Evolutionary conservation across 345 rosid species (phyloP).

Genomic region (Hypericum perforatum): DNA sequence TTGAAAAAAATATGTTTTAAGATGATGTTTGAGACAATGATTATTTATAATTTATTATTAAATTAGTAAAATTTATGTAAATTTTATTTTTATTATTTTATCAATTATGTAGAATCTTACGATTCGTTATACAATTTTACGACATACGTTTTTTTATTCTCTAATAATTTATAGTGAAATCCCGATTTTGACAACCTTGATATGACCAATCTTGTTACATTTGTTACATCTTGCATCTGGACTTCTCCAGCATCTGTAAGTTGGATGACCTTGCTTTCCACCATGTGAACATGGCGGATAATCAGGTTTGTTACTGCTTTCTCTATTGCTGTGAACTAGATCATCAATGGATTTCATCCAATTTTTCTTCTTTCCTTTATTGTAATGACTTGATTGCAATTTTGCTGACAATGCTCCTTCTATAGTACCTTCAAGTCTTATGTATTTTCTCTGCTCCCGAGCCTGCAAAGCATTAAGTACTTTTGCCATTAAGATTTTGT

Average conservation of each 20-base stretch:
- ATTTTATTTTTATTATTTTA: no score
- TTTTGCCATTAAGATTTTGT: background rate
- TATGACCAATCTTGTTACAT: background rate
- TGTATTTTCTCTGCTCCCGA: background rate
- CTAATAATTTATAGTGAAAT: no score
- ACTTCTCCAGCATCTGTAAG: background rate
- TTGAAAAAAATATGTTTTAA: no score
- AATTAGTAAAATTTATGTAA: no score
- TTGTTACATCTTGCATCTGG: background rate
- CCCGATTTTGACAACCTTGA: no score
- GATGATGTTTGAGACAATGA: no score
- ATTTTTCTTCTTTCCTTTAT: background rate
- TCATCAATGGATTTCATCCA: no score
- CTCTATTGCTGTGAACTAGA: no score
- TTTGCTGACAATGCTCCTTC: conserved; percentile 1
- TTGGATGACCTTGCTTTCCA: background rate
- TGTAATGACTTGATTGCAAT: background rate
- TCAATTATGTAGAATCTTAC: no score
- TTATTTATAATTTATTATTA: no score
- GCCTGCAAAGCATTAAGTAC: background rate
- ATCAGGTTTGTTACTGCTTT: background rate
- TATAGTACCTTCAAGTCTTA: background rate
- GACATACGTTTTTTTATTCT: no score
- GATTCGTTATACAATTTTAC: no score
- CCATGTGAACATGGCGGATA: background rate